Conservation (phyloP, 1,284 basidiomycete genomes). For the Vanrija humicola region DNA sequence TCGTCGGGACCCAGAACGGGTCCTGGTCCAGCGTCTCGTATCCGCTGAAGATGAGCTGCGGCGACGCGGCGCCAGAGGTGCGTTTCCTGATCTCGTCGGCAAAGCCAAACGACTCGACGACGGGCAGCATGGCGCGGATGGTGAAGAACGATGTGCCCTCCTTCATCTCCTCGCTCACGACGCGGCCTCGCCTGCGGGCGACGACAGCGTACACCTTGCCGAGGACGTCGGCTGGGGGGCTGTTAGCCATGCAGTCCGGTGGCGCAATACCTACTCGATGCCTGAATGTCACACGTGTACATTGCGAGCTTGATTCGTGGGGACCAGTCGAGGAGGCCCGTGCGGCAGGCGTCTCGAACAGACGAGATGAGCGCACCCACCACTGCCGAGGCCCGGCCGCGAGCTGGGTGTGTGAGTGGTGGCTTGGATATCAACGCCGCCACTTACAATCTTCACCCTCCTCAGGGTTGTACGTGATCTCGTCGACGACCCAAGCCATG, state of each 20-base stretch:
- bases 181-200: slow-evolving; percentile 80
- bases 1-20: slow-evolving; percentile 99
- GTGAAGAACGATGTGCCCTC: slow-evolving; percentile 96
- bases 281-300: slow-evolving; percentile 99
- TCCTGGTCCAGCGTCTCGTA: slow-evolving; percentile 84
- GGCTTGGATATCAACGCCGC: not conserved
- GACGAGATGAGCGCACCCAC: slow-evolving; percentile 85
- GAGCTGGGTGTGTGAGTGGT: slow-evolving; percentile 51
- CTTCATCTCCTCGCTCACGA: slow-evolving; percentile 97
- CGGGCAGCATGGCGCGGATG: slow-evolving; percentile 83
- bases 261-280: slow-evolving; percentile 67
- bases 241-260: not conserved
- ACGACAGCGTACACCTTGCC: slow-evolving; percentile 98
- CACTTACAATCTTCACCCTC: slow-evolving; percentile 48
- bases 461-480: slow-evolving; percentile 55
- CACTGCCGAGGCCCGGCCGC: slow-evolving; percentile 65
- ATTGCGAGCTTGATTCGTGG: slow-evolving; percentile 95
- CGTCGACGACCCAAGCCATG: slow-evolving; percentile 85
- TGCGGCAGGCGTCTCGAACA: slow-evolving; percentile 81
- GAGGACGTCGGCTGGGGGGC: slow-evolving; percentile 76
- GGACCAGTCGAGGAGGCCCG: slow-evolving; percentile 92
- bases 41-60: slow-evolving; percentile 94
- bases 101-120: slow-evolving; percentile 96
- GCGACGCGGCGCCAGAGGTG: slow-evolving; percentile 93
- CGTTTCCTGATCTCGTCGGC: slow-evolving; percentile 95